Evolutionary conservation across 257 asterid species (phyloP).

Genomic region (Solanum pinnatisectum): DNA sequence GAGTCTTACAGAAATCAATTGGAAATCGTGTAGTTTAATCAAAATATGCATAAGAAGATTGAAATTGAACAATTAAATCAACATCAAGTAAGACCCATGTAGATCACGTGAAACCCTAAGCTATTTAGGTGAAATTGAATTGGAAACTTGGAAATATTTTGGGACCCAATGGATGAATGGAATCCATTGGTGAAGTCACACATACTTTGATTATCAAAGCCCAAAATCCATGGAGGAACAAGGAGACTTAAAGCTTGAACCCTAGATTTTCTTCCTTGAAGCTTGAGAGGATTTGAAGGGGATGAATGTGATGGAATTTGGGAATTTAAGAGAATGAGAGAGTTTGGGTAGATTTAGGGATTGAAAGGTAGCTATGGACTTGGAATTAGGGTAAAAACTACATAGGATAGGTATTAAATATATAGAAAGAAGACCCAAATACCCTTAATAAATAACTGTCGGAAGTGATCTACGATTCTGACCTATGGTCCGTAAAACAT

Average conservation of each 20-base stretch:
- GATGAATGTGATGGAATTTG: background rate
- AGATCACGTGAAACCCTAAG: background rate
- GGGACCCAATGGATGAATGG: background rate
- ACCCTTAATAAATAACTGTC: background rate
- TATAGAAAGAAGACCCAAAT: too few relatives aligned
- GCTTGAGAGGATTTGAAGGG: background rate
- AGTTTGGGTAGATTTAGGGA: background rate
- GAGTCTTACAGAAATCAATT: background rate
- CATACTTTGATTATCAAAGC: background rate
- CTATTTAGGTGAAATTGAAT: background rate
- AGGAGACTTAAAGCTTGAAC: background rate
- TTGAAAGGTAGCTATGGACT: background rate
- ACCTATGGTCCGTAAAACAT: background rate
- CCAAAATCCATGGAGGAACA: background rate
- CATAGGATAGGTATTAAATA: background rate
- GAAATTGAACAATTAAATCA: background rate
- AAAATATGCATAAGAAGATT: background rate
- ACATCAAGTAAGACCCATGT: background rate
- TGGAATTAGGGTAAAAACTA: background rate
- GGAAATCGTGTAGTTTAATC: background rate
- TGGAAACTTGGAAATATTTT: background rate
- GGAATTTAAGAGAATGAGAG: background rate
- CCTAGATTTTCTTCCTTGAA: background rate
- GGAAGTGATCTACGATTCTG: background rate
- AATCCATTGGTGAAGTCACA: background rate